A percentile compares a stretch with the other conserved stretches of the same genome.
Evolutionary conservation across 2,329 filamentous ascomycete species (phyloP).

Genomic region (Botrytis galanthina): DNA sequence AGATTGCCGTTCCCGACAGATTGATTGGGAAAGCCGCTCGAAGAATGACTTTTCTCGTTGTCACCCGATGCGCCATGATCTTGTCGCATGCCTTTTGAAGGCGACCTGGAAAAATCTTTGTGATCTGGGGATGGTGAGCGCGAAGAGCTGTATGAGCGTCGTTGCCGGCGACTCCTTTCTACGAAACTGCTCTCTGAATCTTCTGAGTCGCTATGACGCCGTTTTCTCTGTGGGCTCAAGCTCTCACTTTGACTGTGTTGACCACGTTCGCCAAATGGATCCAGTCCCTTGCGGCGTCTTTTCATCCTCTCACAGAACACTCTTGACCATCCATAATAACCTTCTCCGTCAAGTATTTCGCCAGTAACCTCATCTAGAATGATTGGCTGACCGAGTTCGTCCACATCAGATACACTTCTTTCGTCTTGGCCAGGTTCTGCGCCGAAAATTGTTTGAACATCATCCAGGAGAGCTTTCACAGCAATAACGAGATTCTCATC

Average conservation of each 20-base stretch:
- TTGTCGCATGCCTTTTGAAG: constrained; percentile 28
- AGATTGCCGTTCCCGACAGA: constrained; percentile 19
- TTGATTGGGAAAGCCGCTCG: constrained; percentile 9
- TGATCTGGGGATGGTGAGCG: constrained; percentile 32
- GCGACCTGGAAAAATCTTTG: constrained; percentile 23
- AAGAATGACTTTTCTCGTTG: constrained; percentile 5
- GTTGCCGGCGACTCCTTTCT: constrained; percentile 28
- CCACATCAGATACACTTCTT: constrained; percentile 59
- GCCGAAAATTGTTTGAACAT: constrained; percentile 67
- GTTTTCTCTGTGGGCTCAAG: constrained; percentile 33
- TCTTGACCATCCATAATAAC: constrained; percentile 86
- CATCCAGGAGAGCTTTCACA: constrained; percentile 67
- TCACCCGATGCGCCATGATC: constrained; percentile 7
- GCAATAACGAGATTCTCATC: constrained; percentile 63
- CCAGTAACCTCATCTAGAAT: constrained; percentile 65
- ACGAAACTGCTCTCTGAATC: constrained; percentile 28
- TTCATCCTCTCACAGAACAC: constrained; percentile 82
- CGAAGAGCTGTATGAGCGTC: constrained; percentile 35
- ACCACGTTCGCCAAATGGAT: constrained; percentile 22
- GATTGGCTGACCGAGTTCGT: constrained; percentile 70
- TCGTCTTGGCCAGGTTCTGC: constrained; percentile 50
- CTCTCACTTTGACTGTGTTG: constrained; percentile 31
- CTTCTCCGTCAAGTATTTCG: constrained; percentile 60
- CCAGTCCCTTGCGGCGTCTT: constrained; percentile 42
- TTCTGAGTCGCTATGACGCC: constrained; percentile 35